Evolutionary conservation across 495 filamentous ascomycete species (phyloP).

Genomic region (Barbatosphaeria neglecta): DNA sequence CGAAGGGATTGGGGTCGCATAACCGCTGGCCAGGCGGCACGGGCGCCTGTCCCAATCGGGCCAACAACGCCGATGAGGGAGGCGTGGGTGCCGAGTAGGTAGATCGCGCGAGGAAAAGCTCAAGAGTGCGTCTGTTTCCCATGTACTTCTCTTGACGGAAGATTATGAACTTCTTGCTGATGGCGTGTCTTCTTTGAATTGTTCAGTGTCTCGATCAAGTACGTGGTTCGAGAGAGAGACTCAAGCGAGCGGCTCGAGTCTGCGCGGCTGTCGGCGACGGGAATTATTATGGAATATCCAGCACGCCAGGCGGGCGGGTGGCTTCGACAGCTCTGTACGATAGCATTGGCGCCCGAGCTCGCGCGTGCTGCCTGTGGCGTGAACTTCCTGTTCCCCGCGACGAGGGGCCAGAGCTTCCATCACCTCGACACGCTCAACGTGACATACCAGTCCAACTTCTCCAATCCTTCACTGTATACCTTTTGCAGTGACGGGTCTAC

Average conservation of each 20-base stretch:
- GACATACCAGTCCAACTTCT: background rate
- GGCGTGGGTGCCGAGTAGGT: too few relatives aligned
- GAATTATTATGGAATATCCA: background rate
- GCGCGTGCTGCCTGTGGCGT: background rate
- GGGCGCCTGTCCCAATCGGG: too few relatives aligned
- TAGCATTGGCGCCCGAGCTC: background rate
- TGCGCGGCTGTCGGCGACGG: background rate
- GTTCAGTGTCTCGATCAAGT: too few relatives aligned
- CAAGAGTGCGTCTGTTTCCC: too few relatives aligned
- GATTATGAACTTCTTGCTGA: too few relatives aligned
- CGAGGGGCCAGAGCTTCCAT: background rate
- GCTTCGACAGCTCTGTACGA: background rate
- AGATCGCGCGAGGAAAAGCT: too few relatives aligned
- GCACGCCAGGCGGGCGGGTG: background rate
- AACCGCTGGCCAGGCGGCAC: too few relatives aligned
- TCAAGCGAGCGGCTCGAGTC: background rate
- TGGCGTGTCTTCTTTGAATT: too few relatives aligned
- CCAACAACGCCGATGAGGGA: too few relatives aligned
- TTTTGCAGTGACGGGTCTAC: background rate
- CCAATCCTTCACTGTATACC: background rate
- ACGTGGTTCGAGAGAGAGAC: background rate
- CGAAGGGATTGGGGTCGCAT: too few relatives aligned
- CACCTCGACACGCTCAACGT: constrained; percentile 1
- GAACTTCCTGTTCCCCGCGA: background rate
- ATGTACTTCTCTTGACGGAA: too few relatives aligned